A percentile compares a stretch with the other conserved stretches of the same genome.
phyloP scores from a whole-genome alignment of 1,139 yeast species.

The Yarrowia galli region DNA sequence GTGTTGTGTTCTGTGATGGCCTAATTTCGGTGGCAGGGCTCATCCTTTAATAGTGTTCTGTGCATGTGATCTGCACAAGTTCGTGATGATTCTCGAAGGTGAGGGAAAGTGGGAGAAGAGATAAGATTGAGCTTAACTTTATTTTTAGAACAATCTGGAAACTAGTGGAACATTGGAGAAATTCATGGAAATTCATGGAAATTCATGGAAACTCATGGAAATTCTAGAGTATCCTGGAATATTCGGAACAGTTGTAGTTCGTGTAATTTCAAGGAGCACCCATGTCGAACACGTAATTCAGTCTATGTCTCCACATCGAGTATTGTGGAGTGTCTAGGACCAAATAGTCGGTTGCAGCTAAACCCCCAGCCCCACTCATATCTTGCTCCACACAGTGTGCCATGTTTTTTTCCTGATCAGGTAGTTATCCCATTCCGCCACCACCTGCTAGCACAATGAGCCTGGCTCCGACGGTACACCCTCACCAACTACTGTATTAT shows the following conservation, averaged over 20 bases:
- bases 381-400: no score
- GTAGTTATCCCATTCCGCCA: no score
- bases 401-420: no score
- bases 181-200: background rate
- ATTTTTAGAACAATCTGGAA: background rate
- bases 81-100: constrained; percentile 15
- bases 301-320: no score
- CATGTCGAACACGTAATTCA: no score
- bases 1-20: constrained; percentile 5
- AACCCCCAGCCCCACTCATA: no score
- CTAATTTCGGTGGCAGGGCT: background rate
- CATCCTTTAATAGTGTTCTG: background rate
- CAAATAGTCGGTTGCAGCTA: no score
- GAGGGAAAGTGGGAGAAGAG: constrained; percentile 3
- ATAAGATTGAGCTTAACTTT: constrained; percentile 4
- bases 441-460: no score
- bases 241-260: background rate
- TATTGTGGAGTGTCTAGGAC: no score
- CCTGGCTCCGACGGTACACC: no score
- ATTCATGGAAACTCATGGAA: background rate
- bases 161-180: background rate
- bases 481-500: no score
- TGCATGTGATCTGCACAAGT: background rate
- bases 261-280: background rate
- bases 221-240: background rate